Evolutionary conservation across 441 rosid species (phyloP).

Genomic region (Jatropha multifida): DNA sequence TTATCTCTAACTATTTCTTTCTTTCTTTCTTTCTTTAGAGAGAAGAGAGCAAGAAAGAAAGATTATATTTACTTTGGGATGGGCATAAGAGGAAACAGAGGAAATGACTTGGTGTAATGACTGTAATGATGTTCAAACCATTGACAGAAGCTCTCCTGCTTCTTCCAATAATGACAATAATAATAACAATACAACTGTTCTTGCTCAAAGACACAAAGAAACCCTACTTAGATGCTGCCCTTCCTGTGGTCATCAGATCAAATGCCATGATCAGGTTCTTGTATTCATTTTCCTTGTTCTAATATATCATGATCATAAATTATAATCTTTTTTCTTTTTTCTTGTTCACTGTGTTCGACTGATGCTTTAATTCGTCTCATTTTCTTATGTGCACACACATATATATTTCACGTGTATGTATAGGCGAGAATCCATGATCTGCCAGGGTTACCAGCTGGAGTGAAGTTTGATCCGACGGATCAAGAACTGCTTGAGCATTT

Average conservation of each 20-base stretch:
- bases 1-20: conserved; percentile 21
- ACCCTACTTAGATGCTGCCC: conserved; percentile 55
- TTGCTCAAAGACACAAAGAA: conserved; percentile 38
- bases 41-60: conserved; percentile 20
- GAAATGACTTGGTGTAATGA: conserved; percentile 85
- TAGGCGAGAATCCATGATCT: conserved; percentile 59
- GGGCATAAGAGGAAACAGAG: conserved; percentile 37
- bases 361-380: too few species aligned
- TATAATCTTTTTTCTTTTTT: too few species aligned
- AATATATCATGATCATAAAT: too few species aligned
- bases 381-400: background rate
- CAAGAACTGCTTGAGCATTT: conserved; percentile 85
- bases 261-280: conserved; percentile 64
- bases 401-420: background rate
- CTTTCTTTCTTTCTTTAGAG: conserved; percentile 24
- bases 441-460: conserved; percentile 95
- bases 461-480: conserved; percentile 95
- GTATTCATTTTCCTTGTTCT: background rate
- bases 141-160: conserved; percentile 50
- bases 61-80: conserved; percentile 29
- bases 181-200: background rate
- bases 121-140: conserved; percentile 63
- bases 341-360: too few species aligned
- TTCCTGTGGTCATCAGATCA: conserved; percentile 84
- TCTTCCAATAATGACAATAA: conserved; percentile 24